Percentiles rank a stretch among this genome's conserved stretches.
phyloP scores from a whole-genome alignment of 2,329 filamentous ascomycete species.

The Penicillium sp. region DNA sequence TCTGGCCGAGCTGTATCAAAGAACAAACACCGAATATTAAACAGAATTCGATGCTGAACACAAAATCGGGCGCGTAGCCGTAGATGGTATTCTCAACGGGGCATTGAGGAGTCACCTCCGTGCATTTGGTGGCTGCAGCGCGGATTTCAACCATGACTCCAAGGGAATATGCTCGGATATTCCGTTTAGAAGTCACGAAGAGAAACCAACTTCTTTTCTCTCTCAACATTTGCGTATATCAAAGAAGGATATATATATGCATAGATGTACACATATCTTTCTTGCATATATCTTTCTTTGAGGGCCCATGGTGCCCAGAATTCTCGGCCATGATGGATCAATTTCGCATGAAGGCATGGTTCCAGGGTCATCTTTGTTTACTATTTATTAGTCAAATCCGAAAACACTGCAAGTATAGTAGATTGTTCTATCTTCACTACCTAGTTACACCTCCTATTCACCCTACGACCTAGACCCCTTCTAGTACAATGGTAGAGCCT shows the following conservation, averaged over 20 bases:
- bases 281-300: neutral
- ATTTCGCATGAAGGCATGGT: neutral
- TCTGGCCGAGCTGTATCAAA: neutral
- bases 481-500: no score
- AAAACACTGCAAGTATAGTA: neutral
- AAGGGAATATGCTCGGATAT: neutral
- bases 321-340: neutral
- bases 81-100: neutral
- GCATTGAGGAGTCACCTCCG: neutral
- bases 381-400: no score
- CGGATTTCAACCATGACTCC: neutral
- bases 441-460: neutral
- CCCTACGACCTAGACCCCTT: neutral
- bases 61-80: neutral
- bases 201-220: neutral
- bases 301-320: neutral
- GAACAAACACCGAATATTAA: neutral
- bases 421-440: no score
- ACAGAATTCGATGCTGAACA: neutral
- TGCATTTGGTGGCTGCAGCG: neutral
- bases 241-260: neutral
- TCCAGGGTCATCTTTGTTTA: neutral
- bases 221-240: no score
- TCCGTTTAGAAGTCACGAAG: neutral
- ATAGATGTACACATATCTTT: neutral